Evolutionary conservation across 2,329 filamentous ascomycete genomes (phyloP).

Genomic region (Didymella lethalis): DNA sequence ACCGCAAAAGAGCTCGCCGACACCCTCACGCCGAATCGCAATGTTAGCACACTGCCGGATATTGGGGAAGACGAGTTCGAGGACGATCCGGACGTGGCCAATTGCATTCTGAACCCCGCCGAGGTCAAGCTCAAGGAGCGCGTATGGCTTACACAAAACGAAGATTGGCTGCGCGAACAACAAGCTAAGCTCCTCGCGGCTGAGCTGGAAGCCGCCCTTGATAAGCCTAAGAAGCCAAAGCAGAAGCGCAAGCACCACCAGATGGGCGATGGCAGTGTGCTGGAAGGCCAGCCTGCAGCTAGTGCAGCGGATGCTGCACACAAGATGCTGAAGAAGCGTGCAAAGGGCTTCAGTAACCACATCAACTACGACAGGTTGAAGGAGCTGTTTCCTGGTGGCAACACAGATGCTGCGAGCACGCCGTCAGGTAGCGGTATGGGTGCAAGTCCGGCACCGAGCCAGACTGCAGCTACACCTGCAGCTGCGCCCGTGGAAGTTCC

Average conservation of each 20-base stretch:
- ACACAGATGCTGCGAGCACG: conserved; percentile 23
- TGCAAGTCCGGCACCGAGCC: conserved; percentile 31
- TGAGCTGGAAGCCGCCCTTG: conserved; percentile 66
- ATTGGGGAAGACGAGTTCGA: conserved; percentile 85
- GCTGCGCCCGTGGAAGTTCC: conserved; percentile 17
- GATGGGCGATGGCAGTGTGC: conserved; percentile 53
- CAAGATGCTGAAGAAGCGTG: conserved; percentile 57
- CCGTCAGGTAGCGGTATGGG: conserved; percentile 33
- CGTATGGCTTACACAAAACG: conserved; percentile 94
- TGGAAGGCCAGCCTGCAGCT: conserved; percentile 53
- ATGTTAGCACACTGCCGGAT: conserved; percentile 55
- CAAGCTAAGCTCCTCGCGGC: conserved; percentile 82
- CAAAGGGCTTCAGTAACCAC: conserved; percentile 52
- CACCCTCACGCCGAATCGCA: conserved; percentile 35
- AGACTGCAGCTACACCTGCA: conserved; percentile 12
- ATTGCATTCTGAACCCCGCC: conserved; percentile 75
- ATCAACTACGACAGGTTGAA: conserved; percentile 59
- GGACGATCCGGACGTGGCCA: conserved; percentile 84
- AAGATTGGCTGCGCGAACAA: conserved; percentile 87
- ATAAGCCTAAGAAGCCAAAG: conserved; percentile 60
- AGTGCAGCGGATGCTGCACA: conserved; percentile 56
- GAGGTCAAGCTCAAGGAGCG: conserved; percentile 86
- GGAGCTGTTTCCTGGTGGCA: conserved; percentile 48
- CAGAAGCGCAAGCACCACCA: conserved; percentile 49
- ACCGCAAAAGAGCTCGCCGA: conserved; percentile 42